A percentile compares a stretch with the other conserved stretches of the same genome.
These are phyloP conservation scores for Colletotrichum karsti DNA, from an alignment of 2,329 filamentous ascomycete genomes.

Conservation along the genomic window DNA sequence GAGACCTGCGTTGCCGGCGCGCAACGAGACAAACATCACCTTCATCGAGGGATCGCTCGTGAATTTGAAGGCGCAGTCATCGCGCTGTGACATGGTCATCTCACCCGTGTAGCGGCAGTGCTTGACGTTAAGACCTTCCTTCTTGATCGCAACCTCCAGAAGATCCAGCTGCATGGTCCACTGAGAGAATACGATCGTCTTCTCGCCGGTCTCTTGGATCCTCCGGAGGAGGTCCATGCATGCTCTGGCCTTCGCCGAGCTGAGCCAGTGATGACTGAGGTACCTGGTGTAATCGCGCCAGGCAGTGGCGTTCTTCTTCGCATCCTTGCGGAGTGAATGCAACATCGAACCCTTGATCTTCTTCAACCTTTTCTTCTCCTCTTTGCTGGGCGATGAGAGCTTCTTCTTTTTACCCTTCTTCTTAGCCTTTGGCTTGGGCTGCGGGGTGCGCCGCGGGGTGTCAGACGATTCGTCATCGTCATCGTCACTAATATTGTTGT, in stretches of 20 bases:
- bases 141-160: conserved; percentile 74
- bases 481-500: conserved; percentile 37
- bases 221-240: conserved; percentile 69
- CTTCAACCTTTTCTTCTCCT: conserved; percentile 40
- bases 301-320: conserved; percentile 60
- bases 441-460: conserved; percentile 1
- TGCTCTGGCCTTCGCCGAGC: conserved; percentile 79
- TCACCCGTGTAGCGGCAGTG: conserved; percentile 80
- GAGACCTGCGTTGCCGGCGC: conserved; percentile 85
- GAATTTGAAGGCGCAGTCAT: conserved; percentile 74
- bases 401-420: conserved; percentile 32
- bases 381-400: conserved; percentile 21
- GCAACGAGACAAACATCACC: conserved; percentile 81
- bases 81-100: conserved; percentile 74
- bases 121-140: conserved; percentile 56
- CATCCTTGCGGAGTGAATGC: conserved; percentile 35
- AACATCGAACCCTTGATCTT: conserved; percentile 48
- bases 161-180: conserved; percentile 84
- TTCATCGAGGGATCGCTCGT: conserved; percentile 63
- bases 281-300: conserved; percentile 76
- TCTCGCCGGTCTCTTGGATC: conserved; percentile 64
- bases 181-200: conserved; percentile 84
- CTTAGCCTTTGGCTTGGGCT: conserved; percentile 9
- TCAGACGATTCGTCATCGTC: conserved; percentile 37
- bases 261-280: conserved; percentile 73